A percentile compares a stretch with the other conserved stretches of the same genome.
phyloP scores from a whole-genome alignment of 2,329 filamentous ascomycete species.

The Aspergillus ochraceoroseus region DNA sequence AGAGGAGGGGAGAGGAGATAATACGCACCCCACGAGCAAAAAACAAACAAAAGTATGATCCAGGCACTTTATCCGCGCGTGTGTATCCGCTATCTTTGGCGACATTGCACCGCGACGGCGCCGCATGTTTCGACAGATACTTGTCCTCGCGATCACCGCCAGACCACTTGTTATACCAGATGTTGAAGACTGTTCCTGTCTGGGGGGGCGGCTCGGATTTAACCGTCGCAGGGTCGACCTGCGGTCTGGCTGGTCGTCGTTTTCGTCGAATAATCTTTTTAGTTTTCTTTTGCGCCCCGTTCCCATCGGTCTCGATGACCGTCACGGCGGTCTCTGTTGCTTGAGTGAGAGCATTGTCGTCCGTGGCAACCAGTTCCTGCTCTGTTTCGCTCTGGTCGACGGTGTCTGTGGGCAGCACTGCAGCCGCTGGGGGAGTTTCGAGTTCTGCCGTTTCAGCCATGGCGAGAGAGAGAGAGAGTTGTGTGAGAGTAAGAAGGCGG shows the following conservation, averaged over 20 bases:
- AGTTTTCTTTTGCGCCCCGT: conserved; percentile 54
- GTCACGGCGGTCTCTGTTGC: conserved; percentile 20
- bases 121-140: conserved; percentile 74
- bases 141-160: conserved; percentile 93
- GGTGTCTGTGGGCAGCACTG: conserved; percentile 44
- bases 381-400: conserved; percentile 13
- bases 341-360: conserved; percentile 8
- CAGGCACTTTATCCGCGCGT: conserved; percentile 67
- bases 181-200: conserved; percentile 94
- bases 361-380: conserved; percentile 1
- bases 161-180: conserved; percentile 98
- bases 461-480: conserved; percentile 5
- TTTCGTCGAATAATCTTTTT: conserved; percentile 93
- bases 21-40: conserved; percentile 62
- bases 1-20: neutral
- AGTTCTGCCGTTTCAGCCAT: conserved; percentile 30
- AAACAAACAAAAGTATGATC: conserved; percentile 87
- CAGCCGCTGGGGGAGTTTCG: conserved; percentile 30
- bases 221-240: conserved; percentile 80
- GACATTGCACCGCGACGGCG: conserved; percentile 81
- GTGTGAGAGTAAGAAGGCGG: neutral
- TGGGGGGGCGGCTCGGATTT: conserved; percentile 82
- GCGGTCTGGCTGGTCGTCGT: conserved; percentile 78
- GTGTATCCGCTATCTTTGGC: conserved; percentile 75
- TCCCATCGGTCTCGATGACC: conserved; percentile 17